Percentiles rank a stretch among this genome's conserved stretches.
phyloP scores from a whole-genome alignment of 2,329 filamentous ascomycete genomes.

The Colletotrichum eleusines region DNA sequence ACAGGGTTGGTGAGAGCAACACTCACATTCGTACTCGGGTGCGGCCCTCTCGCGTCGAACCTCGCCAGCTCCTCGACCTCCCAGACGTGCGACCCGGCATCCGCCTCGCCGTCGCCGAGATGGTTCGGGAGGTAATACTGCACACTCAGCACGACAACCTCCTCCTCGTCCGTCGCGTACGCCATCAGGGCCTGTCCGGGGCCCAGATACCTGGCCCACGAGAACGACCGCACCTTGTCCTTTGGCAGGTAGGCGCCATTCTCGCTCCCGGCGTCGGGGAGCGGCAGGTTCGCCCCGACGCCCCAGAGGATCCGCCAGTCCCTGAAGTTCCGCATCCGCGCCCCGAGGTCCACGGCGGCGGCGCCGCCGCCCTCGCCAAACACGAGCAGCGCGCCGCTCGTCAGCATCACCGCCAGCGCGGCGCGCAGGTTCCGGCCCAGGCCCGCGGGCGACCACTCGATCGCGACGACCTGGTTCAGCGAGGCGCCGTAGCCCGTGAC shows the following conservation, averaged over 20 bases:
- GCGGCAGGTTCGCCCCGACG: slow-evolving; percentile 63
- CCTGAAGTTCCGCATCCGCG: slow-evolving; percentile 56
- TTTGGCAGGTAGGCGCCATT: slow-evolving; percentile 44
- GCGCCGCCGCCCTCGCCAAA: slow-evolving; percentile 60
- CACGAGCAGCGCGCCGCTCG: slow-evolving; percentile 62
- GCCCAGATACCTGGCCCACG: slow-evolving; percentile 62
- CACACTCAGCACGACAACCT: slow-evolving; percentile 65
- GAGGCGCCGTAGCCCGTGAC: slow-evolving; percentile 63
- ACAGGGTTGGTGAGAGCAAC: too few species aligned
- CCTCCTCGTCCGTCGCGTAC: slow-evolving; percentile 63
- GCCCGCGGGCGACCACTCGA: slow-evolving; percentile 70
- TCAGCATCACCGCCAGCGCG: slow-evolving; percentile 63
- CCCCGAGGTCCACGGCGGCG: slow-evolving; percentile 45
- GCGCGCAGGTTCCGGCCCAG: slow-evolving; percentile 67
- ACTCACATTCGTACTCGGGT: slow-evolving; percentile 46
- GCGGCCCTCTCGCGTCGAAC: slow-evolving; percentile 62
- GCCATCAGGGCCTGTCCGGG: slow-evolving; percentile 60
- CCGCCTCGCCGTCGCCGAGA: slow-evolving; percentile 63
- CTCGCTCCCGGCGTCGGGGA: slow-evolving; percentile 57
- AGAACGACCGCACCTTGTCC: slow-evolving; percentile 60
- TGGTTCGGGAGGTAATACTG: slow-evolving; percentile 52
- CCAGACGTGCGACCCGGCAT: slow-evolving; percentile 62
- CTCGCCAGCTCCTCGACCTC: slow-evolving; percentile 62
- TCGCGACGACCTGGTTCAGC: slow-evolving; percentile 65
- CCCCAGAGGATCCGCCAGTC: slow-evolving; percentile 69